Conservation (phyloP, 2,329 filamentous ascomycete genomes). For the Blumeriella jaapii region DNA sequence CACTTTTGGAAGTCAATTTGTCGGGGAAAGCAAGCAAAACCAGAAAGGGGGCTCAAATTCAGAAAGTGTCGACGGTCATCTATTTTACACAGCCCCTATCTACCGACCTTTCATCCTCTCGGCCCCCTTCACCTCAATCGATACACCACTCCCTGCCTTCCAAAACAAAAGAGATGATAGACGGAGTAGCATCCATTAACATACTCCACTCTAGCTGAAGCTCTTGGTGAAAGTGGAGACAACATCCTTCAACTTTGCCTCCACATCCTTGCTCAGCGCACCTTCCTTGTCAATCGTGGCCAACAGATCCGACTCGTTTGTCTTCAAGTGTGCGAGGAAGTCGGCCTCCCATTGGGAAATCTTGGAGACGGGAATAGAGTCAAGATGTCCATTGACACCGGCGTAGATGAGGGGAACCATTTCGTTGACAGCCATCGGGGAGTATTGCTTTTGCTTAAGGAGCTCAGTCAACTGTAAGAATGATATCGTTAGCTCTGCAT, state of each 20-base stretch:
- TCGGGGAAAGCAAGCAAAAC: not conserved
- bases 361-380: conserved; percentile 79
- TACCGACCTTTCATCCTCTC: conserved; percentile 19
- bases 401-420: conserved; percentile 99
- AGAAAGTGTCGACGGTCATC: conserved; percentile 23
- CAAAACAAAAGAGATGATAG: conserved; percentile 23
- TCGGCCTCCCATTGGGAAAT: conserved; percentile 89
- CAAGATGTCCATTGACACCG: conserved; percentile 95
- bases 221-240: conserved; percentile 81
- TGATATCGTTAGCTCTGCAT: conserved; percentile 15
- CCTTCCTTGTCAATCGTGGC: conserved; percentile 91
- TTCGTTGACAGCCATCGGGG: conserved; percentile 96
- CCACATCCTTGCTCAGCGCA: conserved; percentile 86
- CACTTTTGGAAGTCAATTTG: too few relatives aligned
- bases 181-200: conserved; percentile 16
- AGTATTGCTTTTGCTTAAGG: conserved; percentile 99
- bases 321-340: conserved; percentile 85
- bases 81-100: conserved; percentile 27
- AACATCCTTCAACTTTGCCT: conserved; percentile 69
- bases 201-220: conserved; percentile 44
- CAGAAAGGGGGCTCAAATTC: conserved; percentile 11
- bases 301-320: conserved; percentile 76
- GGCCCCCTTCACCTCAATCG: conserved; percentile 14
- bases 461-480: conserved; percentile 68
- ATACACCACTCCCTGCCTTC: conserved; percentile 22